Conservation (phyloP, 2,329 filamentous ascomycete species). For the Paracorniculantispora psalliotae region DNA sequence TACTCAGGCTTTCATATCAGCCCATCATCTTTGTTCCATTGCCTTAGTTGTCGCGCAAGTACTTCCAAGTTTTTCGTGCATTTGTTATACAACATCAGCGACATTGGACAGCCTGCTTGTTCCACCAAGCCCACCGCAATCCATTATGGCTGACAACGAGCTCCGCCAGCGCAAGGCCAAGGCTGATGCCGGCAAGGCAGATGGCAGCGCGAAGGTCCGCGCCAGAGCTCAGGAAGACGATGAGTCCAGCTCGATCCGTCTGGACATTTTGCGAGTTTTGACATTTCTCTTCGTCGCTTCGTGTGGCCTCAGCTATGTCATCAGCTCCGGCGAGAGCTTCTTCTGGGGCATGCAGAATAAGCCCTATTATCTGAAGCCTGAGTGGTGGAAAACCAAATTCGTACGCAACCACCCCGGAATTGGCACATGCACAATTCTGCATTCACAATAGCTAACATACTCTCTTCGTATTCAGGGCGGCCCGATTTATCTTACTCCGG, state of each 20-base stretch:
- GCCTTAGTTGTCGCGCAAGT: not conserved
- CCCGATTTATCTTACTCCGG: slow-evolving; percentile 67
- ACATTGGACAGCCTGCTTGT: not conserved
- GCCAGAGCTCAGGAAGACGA: slow-evolving; percentile 43
- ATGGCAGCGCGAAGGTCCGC: not conserved
- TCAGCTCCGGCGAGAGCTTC: slow-evolving; percentile 64
- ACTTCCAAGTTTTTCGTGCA: not conserved
- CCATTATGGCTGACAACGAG: slow-evolving; percentile 33
- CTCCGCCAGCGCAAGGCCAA: slow-evolving; percentile 42
- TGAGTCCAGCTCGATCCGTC: slow-evolving; percentile 48
- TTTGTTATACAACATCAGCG: not conserved
- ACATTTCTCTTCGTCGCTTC: slow-evolving; percentile 62
- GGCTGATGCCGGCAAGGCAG: slow-evolving; percentile 17
- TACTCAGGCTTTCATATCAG: slow-evolving; percentile 8
- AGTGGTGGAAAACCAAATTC: slow-evolving; percentile 55
- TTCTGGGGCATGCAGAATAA: slow-evolving; percentile 61
- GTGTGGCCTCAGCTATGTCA: slow-evolving; percentile 68
- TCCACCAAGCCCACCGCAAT: not conserved
- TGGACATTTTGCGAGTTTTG: slow-evolving; percentile 67
- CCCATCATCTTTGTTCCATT: not conserved
- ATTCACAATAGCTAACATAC: slow-evolving; percentile 8
- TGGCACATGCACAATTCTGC: not conserved
- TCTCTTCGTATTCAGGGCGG: slow-evolving; percentile 35
- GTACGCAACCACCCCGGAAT: slow-evolving; percentile 38
- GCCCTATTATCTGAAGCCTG: slow-evolving; percentile 55